Conservation (phyloP, 2,329 filamentous ascomycete genomes). For the Pestalotiopsis fici region DNA sequence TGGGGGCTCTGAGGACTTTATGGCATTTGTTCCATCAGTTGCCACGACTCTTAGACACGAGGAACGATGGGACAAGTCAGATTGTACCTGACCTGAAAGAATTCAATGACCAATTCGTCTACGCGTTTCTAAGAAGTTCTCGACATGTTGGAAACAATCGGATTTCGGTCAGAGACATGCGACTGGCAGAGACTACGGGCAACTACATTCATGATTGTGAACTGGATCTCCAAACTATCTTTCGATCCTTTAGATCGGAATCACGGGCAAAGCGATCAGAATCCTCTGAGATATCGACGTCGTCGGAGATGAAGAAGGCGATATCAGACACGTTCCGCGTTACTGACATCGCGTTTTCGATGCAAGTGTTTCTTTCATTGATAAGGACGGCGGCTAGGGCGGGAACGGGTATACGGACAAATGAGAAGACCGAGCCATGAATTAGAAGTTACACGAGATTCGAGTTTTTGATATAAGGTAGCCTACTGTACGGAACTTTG, state of each 20-base stretch:
- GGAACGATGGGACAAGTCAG: not conserved
- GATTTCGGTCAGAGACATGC: not conserved
- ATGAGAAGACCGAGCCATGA: not conserved
- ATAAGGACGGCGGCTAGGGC: not conserved
- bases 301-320: not conserved
- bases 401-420: not conserved
- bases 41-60: not conserved
- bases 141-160: not conserved
- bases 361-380: not conserved
- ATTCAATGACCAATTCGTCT: not conserved
- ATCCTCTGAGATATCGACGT: not conserved
- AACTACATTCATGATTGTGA: constrained; percentile 17
- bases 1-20: constrained; percentile 29
- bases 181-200: constrained; percentile 11
- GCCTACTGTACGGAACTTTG: not conserved
- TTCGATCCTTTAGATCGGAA: constrained; percentile 12
- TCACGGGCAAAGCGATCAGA: not conserved
- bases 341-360: not conserved
- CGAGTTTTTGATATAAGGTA: not conserved
- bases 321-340: constrained; percentile 4
- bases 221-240: constrained; percentile 22
- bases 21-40: constrained; percentile 19
- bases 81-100: not conserved
- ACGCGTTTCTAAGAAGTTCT: not conserved
- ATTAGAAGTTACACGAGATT: not conserved